Evolutionary conservation across 163 green algal species (phyloP).

Genomic region (Scenedesmus sp.): DNA sequence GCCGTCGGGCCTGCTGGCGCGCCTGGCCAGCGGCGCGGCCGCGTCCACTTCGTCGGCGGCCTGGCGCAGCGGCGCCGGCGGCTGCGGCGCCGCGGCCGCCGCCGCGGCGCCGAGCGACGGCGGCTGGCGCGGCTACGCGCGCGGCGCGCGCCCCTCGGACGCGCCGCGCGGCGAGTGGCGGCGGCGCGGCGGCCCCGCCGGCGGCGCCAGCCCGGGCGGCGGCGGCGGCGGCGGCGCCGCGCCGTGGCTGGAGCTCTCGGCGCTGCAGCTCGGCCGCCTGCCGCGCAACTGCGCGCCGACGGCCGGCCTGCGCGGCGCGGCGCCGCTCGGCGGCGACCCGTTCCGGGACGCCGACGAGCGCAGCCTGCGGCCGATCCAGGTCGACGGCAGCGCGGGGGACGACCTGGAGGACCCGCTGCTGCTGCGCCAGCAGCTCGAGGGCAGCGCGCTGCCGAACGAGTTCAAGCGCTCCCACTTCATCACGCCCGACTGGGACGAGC

Average conservation of each 20-base stretch:
- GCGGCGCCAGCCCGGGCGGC: not conserved
- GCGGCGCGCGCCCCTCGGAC: no score
- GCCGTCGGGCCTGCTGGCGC: no score
- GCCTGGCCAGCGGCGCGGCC: no score
- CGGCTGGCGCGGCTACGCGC: no score
- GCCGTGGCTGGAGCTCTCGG: not conserved
- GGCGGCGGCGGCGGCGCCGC: not conserved
- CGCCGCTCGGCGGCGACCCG: no score
- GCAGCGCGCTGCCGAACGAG: constrained; percentile 31
- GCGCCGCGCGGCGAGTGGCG: no score
- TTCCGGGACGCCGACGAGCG: no score
- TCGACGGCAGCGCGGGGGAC: not conserved
- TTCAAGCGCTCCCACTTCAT: constrained; percentile 28
- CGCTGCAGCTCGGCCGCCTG: not conserved
- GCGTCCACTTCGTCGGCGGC: no score
- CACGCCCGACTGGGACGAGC: constrained; percentile 12
- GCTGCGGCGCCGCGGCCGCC: no score
- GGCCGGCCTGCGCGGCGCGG: not conserved
- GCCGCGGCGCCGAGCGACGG: no score
- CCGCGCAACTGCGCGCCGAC: constrained; percentile 2
- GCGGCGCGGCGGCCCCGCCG: not conserved
- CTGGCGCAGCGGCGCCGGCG: no score
- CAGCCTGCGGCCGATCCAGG: constrained; percentile 16
- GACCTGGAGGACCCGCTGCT: constrained; percentile 10
- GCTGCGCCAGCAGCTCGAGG: constrained; percentile 41